Evolutionary conservation across 2,329 filamentous ascomycete genomes (phyloP), one percentile per base, ranked within the genome.

Genomic region (Harringtonia lauricola): DNA sequence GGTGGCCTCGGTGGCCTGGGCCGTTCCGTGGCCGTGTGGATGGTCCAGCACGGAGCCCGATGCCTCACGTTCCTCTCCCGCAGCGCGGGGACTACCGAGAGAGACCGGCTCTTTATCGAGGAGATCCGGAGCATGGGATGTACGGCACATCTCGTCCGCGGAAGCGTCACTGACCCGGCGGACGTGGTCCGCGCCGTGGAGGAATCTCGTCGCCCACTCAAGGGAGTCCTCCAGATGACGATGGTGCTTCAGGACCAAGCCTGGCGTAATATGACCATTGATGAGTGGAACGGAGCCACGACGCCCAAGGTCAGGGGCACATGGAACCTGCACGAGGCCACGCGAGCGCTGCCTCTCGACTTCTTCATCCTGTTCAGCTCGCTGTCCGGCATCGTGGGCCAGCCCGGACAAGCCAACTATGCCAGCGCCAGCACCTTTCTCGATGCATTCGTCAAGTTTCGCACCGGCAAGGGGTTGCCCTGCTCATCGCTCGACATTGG

Each of bases 401-500:
- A 59, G 18, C 47, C 54, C 1, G 59, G 55, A 0, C 66, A 69
- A 46, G 56, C 58, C 39, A 68, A 63, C 47, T 65, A 71, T 48
- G 53, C 59, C 4, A 59, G 62, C 1, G 64, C 58, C 15, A 69
- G 66, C 48, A 56, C 59, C 10, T 71, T 62, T 52, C 51, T 66
- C 29, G 61, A 68, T 30, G 53, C 59, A 5, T 59, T 70, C 22
- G 60, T 57, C 4, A 57, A 59, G 15, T 63, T 62, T 41, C 60
- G 67, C 12, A 48, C 54, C 5, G 43, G 44, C 1, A 49, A 50
- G 3, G 64, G 63, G 3, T 54, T 68, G 7, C 55, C 64, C 1
- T 67, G 60, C 3, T 59, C 61, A 0, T 50, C 55, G 13, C 58
- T 72, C 2, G 54, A 71, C 45, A 56, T 72, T 9, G 61, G 64